Evolutionary conservation across 2,329 filamentous ascomycete species (phyloP).

Genomic region (Paecilomyces fulvus): DNA sequence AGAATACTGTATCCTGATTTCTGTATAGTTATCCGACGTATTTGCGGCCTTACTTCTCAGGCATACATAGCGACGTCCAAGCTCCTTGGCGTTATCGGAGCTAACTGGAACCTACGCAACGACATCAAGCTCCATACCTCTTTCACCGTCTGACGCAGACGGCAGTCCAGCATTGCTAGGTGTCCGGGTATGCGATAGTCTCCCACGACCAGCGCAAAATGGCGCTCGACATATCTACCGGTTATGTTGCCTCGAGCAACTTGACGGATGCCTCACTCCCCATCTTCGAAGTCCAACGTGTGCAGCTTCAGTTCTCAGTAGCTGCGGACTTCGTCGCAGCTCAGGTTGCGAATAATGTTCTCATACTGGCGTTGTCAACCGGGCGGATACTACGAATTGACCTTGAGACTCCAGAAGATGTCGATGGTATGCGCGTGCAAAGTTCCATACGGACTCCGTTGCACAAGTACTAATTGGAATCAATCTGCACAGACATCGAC

Average conservation of each 20-base stretch:
- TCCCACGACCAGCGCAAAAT: constrained; percentile 40
- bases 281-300: constrained; percentile 89
- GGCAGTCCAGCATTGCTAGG: constrained; percentile 9
- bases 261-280: constrained; percentile 59
- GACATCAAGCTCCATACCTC: constrained; percentile 14
- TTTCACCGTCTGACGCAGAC: constrained; percentile 4
- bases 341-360: constrained; percentile 94
- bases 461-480: constrained; percentile 9
- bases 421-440: constrained; percentile 58
- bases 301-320: constrained; percentile 88
- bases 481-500: constrained; percentile 68
- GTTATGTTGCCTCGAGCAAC: constrained; percentile 61
- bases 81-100: neutral
- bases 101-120: neutral
- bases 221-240: constrained; percentile 63
- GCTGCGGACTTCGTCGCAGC: constrained; percentile 93
- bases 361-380: constrained; percentile 84
- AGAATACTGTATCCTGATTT: no score
- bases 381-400: constrained; percentile 91
- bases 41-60: neutral
- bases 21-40: neutral
- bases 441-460: neutral
- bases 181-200: constrained; percentile 22
- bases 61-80: neutral
- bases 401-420: constrained; percentile 85